Conservation (phyloP, 202 grass and related monocot genomes). For the Bolboschoenoplectus hybrid region DNA sequence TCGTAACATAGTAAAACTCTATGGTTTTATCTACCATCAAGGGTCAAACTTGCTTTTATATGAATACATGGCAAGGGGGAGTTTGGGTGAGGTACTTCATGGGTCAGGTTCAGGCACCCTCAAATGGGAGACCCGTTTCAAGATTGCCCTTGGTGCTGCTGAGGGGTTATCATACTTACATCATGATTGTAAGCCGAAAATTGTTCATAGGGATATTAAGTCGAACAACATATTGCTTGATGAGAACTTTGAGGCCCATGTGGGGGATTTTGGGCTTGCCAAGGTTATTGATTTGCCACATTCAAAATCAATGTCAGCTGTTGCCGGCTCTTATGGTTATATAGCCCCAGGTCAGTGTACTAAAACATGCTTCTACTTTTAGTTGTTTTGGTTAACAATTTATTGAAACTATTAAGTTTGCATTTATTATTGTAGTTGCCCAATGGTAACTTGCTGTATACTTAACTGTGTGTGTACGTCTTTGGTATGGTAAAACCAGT, state of each 20-base stretch:
- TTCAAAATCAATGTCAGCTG: slow-evolving; percentile 94
- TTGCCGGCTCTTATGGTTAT: slow-evolving; percentile 98
- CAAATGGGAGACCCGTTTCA: slow-evolving; percentile 87
- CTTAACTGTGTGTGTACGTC: neutral
- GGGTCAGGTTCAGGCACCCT: slow-evolving; percentile 59
- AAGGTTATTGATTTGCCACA: slow-evolving; percentile 97
- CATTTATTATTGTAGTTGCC: neutral
- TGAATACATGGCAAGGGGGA: slow-evolving; percentile 92
- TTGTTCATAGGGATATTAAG: slow-evolving; percentile 97
- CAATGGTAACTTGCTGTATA: neutral
- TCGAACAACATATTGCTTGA: slow-evolving; percentile 98
- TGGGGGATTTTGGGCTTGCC: slow-evolving; percentile 97
- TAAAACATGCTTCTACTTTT: slow-evolving; percentile 18
- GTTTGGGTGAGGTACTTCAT: slow-evolving; percentile 94
- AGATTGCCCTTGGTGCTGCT: slow-evolving; percentile 80
- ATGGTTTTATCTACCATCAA: slow-evolving; percentile 85
- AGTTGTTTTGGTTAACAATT: slow-evolving; percentile 25
- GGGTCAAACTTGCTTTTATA: slow-evolving; percentile 96
- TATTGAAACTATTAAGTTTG: neutral
- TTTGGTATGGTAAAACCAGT: neutral
- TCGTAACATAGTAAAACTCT: slow-evolving; percentile 96
- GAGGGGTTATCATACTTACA: slow-evolving; percentile 96
- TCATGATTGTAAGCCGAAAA: slow-evolving; percentile 90
- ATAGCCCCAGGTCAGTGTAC: slow-evolving; percentile 85
- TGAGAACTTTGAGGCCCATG: slow-evolving; percentile 97